Percentiles rank a stretch among this genome's conserved stretches.
Evolutionary conservation across 2,329 filamentous ascomycete species (phyloP).

Genomic region (Peltaster fructicola): DNA sequence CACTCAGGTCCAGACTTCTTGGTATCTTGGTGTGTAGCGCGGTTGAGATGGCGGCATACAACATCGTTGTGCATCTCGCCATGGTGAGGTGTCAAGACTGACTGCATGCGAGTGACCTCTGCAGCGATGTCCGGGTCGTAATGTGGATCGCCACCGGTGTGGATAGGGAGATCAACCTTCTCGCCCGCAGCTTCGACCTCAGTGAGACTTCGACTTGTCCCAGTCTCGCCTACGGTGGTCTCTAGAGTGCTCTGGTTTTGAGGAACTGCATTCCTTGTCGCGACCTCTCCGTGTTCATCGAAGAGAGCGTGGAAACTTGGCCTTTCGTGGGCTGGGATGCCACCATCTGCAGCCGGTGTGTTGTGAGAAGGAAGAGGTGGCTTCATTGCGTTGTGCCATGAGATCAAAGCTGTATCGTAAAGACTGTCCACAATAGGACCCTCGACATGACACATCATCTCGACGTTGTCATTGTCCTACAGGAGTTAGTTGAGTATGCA

Average conservation of each 20-base stretch:
- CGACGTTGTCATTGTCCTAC: conserved; percentile 53
- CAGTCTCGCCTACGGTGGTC: too few relatives aligned
- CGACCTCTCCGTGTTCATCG: too few relatives aligned
- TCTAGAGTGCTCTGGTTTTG: too few relatives aligned
- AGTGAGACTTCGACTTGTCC: too few relatives aligned
- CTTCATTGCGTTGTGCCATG: conserved; percentile 47
- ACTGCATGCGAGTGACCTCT: conserved; percentile 46
- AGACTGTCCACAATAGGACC: conserved; percentile 59
- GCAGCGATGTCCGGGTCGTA: conserved; percentile 44
- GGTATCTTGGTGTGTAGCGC: conserved; percentile 11
- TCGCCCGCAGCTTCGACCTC: too few relatives aligned
- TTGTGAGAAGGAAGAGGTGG: conserved; percentile 40
- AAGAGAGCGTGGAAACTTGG: too few relatives aligned
- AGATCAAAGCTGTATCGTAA: conserved; percentile 56
- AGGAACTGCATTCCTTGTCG: too few relatives aligned
- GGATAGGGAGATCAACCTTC: conserved; percentile 32
- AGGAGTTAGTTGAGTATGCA: too few relatives aligned
- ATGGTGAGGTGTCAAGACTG: conserved; percentile 31
- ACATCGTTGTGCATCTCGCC: conserved; percentile 39
- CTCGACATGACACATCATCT: conserved; percentile 64
- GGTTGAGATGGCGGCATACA: conserved; percentile 45
- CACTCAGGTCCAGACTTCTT: conserved; percentile 31
- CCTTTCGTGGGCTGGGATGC: too few relatives aligned
- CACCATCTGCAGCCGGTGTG: too few relatives aligned
- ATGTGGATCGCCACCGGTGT: conserved; percentile 40